Percentiles rank a stretch among this genome's conserved stretches.
phyloP scores from a whole-genome alignment of 2,329 filamentous ascomycete genomes.

The Hirsutella thompsonii region DNA sequence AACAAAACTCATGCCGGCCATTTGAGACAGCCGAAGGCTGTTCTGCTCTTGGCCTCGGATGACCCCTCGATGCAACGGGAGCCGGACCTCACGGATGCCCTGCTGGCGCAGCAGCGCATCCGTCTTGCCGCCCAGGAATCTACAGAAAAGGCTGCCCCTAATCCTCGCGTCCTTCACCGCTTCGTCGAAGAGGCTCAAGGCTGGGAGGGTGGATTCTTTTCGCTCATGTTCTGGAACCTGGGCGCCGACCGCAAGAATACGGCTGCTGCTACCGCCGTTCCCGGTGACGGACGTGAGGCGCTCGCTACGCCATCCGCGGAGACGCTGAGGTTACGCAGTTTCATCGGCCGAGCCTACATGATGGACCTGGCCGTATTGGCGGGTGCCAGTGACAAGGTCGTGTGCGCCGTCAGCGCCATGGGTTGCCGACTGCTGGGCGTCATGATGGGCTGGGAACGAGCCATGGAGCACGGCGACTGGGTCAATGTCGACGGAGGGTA shows the following conservation, averaged over 20 bases:
- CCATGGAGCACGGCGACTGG: conserved; percentile 50
- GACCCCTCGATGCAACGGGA: conserved; percentile 63
- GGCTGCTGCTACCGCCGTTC: conserved; percentile 15
- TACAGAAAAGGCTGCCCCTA: conserved; percentile 24
- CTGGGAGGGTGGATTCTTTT: conserved; percentile 83
- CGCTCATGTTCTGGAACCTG: conserved; percentile 68
- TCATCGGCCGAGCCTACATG: conserved; percentile 70
- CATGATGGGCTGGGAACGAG: conserved; percentile 75
- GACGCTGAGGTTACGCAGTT: conserved; percentile 55
- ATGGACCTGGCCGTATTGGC: conserved; percentile 68
- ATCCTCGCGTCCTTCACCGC: conserved; percentile 41
- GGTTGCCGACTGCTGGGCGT: conserved; percentile 66
- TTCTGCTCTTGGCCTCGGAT: conserved; percentile 63
- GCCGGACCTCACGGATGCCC: conserved; percentile 43
- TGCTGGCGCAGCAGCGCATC: conserved; percentile 64
- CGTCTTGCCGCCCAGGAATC: conserved; percentile 54
- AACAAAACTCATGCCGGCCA: conserved; percentile 26
- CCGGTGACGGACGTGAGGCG: conserved; percentile 9
- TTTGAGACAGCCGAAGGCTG: conserved; percentile 20
- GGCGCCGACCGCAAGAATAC: conserved; percentile 36
- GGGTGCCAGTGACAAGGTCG: conserved; percentile 52
- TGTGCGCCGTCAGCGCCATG: conserved; percentile 64
- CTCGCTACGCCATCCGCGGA: conserved; percentile 27
- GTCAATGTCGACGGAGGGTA: conserved; percentile 66
- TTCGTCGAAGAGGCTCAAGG: conserved; percentile 67